phyloP scores from a whole-genome alignment of 306 rosid genomes.

The Pterocarpus macrocarpus region DNA sequence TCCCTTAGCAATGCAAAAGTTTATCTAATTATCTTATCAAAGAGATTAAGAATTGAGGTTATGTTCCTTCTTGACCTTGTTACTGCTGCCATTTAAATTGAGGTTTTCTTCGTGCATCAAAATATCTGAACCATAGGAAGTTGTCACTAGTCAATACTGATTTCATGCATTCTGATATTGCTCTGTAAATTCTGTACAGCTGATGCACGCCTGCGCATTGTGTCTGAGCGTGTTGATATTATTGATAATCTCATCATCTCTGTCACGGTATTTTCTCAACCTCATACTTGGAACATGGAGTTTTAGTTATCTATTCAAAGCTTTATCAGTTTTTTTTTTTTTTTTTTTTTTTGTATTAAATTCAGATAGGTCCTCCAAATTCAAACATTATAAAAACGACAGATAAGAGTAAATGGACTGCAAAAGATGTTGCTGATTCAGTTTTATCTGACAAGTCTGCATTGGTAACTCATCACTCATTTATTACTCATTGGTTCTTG shows the following conservation, averaged over 20 bases:
- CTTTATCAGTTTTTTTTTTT: conserved; percentile 46
- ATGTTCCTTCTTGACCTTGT: conserved; percentile 17
- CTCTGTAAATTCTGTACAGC: conserved; percentile 62
- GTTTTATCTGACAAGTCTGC: conserved; percentile 95
- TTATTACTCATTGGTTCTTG: conserved; percentile 10
- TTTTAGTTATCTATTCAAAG: conserved; percentile 35
- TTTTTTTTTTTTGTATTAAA: conserved; percentile 39
- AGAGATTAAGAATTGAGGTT: conserved; percentile 24
- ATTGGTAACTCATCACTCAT: conserved; percentile 62
- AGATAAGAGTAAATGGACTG: conserved; percentile 89
- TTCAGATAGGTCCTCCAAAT: conserved; percentile 98
- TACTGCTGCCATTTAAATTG: conserved; percentile 9
- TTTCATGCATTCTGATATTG: conserved; percentile 22
- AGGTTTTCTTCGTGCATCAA: background rate
- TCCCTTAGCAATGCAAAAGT: conserved; percentile 30
- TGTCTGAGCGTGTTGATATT: conserved; percentile 92
- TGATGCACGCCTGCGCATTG: conserved; percentile 95
- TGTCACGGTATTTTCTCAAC: conserved; percentile 74
- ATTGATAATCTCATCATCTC: conserved; percentile 85
- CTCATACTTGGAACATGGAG: conserved; percentile 25
- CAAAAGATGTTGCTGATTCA: conserved; percentile 94
- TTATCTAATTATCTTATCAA: conserved; percentile 19
- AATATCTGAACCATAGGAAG: conserved; percentile 23
- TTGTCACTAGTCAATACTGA: conserved; percentile 14
- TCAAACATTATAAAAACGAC: conserved; percentile 67